phyloP scores from a whole-genome alignment of 1,139 yeast species.

The Diutina sp. region DNA sequence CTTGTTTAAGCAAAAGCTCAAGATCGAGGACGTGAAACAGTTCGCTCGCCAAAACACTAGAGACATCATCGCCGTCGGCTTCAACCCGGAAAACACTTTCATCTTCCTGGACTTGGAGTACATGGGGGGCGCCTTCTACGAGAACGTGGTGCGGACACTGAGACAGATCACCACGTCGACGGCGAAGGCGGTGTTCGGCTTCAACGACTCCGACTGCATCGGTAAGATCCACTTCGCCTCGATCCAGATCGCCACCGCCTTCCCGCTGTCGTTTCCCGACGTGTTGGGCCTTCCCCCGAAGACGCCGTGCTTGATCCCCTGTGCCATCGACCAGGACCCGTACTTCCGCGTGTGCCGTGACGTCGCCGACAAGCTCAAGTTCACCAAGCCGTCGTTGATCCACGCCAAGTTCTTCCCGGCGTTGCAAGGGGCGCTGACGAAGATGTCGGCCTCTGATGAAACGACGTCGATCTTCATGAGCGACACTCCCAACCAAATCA shows the following conservation, averaged over 20 bases:
- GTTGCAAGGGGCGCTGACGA: conserved; percentile 89
- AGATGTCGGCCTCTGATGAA: conserved; percentile 89
- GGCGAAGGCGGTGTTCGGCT: conserved; percentile 96
- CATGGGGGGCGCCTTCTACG: conserved; percentile 91
- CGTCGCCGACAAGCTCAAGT: conserved; percentile 88
- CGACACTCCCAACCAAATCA: conserved; percentile 84
- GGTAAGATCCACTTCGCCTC: conserved; percentile 95
- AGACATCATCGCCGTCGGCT: conserved; percentile 92
- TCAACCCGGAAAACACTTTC: conserved; percentile 87
- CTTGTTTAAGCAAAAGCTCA: conserved; percentile 79
- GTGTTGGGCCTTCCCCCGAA: conserved; percentile 72
- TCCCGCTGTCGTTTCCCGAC: conserved; percentile 92
- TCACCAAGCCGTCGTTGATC: conserved; percentile 79
- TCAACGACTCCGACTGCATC: conserved; percentile 86
- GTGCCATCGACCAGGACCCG: conserved; percentile 99
- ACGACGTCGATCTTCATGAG: conserved; percentile 85
- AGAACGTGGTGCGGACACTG: conserved; percentile 86
- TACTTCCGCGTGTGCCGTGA: conserved; percentile 96
- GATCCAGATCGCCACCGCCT: conserved; percentile 90
- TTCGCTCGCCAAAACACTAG: conserved; percentile 76
- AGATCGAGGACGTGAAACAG: conserved; percentile 75
- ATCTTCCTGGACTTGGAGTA: conserved; percentile 85
- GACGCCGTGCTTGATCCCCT: conserved; percentile 94
- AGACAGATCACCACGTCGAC: conserved; percentile 94
- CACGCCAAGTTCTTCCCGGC: conserved; percentile 98